A percentile compares a stretch with the other conserved stretches of the same genome.
These are phyloP conservation scores for Thelonectria olida DNA, from an alignment of 2,329 filamentous ascomycete species.

Conservation along the genomic window DNA sequence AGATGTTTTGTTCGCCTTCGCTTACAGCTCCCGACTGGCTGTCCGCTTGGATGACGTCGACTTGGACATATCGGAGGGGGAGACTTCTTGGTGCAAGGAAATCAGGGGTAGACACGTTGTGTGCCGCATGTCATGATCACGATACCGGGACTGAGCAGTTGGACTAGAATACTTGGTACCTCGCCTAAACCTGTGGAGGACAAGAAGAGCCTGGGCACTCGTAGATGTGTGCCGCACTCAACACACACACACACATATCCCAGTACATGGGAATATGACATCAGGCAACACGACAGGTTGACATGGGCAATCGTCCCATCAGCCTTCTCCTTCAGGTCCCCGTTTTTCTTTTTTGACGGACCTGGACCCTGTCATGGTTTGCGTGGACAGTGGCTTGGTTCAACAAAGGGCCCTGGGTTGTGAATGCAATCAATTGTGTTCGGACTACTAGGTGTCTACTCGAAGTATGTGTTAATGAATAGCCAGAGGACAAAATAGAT, in stretches of 20 bases:
- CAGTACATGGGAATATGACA: slow-evolving; percentile 9
- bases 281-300: slow-evolving; percentile 3
- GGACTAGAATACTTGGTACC: too few relatives aligned
- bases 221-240: too few relatives aligned
- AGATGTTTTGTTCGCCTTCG: too few relatives aligned
- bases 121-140: not conserved
- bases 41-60: too few relatives aligned
- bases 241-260: too few relatives aligned
- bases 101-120: not conserved
- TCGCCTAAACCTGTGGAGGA: too few relatives aligned
- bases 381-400: not conserved
- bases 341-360: not conserved
- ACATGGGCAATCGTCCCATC: slow-evolving; percentile 3
- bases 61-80: too few relatives aligned
- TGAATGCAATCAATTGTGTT: not conserved
- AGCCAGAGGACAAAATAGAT: too few relatives aligned
- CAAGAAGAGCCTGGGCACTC: not conserved
- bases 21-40: too few relatives aligned
- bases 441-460: too few relatives aligned
- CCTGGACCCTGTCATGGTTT: not conserved
- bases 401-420: not conserved
- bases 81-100: not conserved
- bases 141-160: not conserved
- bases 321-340: not conserved
- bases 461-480: not conserved